Conservation (phyloP, 768 basidiomycete species). For the Tephrocybe sp. region DNA sequence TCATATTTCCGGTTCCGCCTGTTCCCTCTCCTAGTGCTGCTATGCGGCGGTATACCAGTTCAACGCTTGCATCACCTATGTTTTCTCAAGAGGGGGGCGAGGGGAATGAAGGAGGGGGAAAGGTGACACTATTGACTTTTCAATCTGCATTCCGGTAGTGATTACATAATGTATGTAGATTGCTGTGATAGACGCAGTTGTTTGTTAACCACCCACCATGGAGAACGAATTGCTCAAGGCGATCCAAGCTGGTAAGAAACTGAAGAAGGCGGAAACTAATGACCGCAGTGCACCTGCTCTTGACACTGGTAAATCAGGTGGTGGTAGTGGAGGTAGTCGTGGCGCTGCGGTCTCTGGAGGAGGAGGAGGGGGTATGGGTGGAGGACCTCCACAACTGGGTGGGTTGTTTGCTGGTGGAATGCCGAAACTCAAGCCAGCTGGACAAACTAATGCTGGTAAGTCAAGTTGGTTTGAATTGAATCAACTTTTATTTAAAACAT, state of each 20-base stretch:
- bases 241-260: slow-evolving; percentile 77
- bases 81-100: slow-evolving; percentile 5
- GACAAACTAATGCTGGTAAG: slow-evolving; percentile 55
- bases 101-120: background rate
- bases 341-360: slow-evolving; percentile 30
- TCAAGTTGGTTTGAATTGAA: slow-evolving; percentile 7
- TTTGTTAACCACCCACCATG: slow-evolving; percentile 38
- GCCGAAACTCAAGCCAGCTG: slow-evolving; percentile 86
- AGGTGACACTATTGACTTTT: slow-evolving; percentile 11
- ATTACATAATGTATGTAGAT: slow-evolving; percentile 12
- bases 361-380: slow-evolving; percentile 25
- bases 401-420: slow-evolving; percentile 89
- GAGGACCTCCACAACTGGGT: slow-evolving; percentile 74
- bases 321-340: slow-evolving; percentile 40
- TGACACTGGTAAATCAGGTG: slow-evolving; percentile 44
- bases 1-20: slow-evolving; percentile 13
- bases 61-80: slow-evolving; percentile 11
- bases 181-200: background rate
- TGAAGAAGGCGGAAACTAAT: slow-evolving; percentile 82
- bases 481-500: background rate
- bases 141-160: slow-evolving; percentile 8
- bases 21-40: background rate
- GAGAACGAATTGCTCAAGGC: slow-evolving; percentile 73
- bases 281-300: slow-evolving; percentile 73
- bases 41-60: slow-evolving; percentile 10